phyloP scores from a whole-genome alignment of 768 basidiomycete species.

The Termitomyces sp. region DNA sequence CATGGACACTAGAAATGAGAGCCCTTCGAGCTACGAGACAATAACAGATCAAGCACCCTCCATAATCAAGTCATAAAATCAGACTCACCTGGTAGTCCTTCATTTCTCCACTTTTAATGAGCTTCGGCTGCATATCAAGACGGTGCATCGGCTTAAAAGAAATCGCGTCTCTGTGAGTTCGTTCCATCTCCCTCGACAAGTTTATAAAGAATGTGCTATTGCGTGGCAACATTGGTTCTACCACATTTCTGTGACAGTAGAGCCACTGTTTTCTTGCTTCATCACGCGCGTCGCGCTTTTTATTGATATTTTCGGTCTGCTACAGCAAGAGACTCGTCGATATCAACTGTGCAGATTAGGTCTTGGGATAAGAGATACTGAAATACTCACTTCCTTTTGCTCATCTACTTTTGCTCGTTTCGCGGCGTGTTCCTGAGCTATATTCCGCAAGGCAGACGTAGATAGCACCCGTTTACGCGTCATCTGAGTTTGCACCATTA shows the following conservation, averaged over 20 bases:
- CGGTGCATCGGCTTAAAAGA: constrained; percentile 31
- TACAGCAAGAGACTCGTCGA: constrained; percentile 12
- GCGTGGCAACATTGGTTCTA: constrained; percentile 41
- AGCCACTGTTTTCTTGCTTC: constrained; percentile 41
- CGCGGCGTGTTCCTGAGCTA: constrained; percentile 19
- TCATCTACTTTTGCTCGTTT: constrained; percentile 24
- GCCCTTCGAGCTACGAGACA: constrained; percentile 43
- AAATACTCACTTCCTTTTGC: constrained; percentile 32
- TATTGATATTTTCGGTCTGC: constrained; percentile 35
- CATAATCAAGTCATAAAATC: background rate
- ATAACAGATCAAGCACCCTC: background rate
- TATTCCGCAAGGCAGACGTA: constrained; percentile 4
- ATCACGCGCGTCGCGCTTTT: constrained; percentile 32
- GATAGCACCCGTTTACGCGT: constrained; percentile 16
- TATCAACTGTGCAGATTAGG: background rate
- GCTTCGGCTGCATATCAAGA: constrained; percentile 40
- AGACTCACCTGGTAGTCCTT: constrained; percentile 68
- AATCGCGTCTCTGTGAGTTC: constrained; percentile 2
- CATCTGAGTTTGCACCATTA: background rate
- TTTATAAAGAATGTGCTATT: constrained; percentile 30
- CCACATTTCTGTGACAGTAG: constrained; percentile 34
- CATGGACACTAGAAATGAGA: constrained; percentile 62
- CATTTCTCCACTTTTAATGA: constrained; percentile 53
- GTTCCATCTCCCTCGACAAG: constrained; percentile 24
- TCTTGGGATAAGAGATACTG: background rate